These are phyloP conservation scores for Triglochin maritima DNA, from an alignment of 106 monocot genomes.

Conservation along the genomic window DNA sequence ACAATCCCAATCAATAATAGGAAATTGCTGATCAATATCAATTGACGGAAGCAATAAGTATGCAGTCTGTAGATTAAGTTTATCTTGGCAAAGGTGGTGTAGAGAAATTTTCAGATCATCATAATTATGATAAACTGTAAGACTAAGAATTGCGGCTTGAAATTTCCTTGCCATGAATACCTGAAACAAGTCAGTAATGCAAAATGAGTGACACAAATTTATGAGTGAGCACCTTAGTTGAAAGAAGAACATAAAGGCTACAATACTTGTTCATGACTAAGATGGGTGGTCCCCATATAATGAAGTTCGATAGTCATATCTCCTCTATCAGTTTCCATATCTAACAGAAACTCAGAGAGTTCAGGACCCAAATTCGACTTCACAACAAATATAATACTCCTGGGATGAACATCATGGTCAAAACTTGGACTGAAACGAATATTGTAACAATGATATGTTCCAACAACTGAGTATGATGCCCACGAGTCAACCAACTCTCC, in stretches of 20 bases:
- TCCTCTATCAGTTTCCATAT: conserved; percentile 21
- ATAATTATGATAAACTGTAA: conserved; percentile 34
- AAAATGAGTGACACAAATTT: not conserved
- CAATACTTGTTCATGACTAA: conserved; percentile 6
- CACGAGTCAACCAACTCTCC: conserved; percentile 44
- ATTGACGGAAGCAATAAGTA: conserved; percentile 46
- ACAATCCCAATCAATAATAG: conserved; percentile 37
- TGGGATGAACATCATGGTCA: conserved; percentile 1
- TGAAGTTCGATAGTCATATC: conserved; percentile 22
- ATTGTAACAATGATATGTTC: conserved; percentile 44
- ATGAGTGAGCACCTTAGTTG: not conserved
- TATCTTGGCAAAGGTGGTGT: conserved; percentile 7
- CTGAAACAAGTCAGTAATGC: conserved; percentile 13
- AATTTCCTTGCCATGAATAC: conserved; percentile 35
- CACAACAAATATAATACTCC: conserved; percentile 39
- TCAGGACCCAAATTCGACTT: conserved; percentile 48
- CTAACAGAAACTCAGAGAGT: conserved; percentile 25
- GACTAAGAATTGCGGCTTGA: conserved; percentile 32
- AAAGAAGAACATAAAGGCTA: conserved; percentile 1
- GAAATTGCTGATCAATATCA: conserved; percentile 6
- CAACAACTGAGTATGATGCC: conserved; percentile 32
- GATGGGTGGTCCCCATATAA: conserved; percentile 14
- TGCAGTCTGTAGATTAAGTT: conserved; percentile 14
- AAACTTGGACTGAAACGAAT: conserved; percentile 24
- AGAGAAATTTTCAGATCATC: conserved; percentile 7